Percentiles rank a stretch among this genome's conserved stretches.
Conservation (phyloP, 2,329 filamentous ascomycete species). For the Pseudogymnoascus sp. region DNA sequence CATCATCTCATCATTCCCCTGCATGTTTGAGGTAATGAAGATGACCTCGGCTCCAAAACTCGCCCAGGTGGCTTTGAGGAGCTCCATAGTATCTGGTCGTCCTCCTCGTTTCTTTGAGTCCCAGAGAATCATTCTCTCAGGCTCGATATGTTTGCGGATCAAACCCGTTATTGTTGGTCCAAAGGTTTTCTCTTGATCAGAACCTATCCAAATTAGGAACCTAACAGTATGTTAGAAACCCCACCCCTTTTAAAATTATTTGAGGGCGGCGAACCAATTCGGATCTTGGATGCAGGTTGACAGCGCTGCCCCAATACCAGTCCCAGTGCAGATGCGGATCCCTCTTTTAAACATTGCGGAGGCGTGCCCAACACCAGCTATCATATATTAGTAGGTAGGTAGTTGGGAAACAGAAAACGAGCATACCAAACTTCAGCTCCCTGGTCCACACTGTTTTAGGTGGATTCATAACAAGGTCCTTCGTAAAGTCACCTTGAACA, state of each 20-base stretch:
- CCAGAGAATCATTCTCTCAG: slow-evolving; percentile 37
- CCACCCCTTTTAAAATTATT: neutral
- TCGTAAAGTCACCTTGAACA: slow-evolving; percentile 37
- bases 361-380: slow-evolving; percentile 36
- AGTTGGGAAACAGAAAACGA: neutral
- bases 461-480: slow-evolving; percentile 33
- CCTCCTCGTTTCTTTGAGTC: slow-evolving; percentile 37
- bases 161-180: slow-evolving; percentile 34
- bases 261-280: slow-evolving; percentile 27
- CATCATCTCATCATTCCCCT: slow-evolving; percentile 39
- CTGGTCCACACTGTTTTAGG: slow-evolving; percentile 35
- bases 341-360: slow-evolving; percentile 38
- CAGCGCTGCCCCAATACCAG: slow-evolving; percentile 35
- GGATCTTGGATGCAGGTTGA: slow-evolving; percentile 36
- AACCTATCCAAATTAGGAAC: slow-evolving; percentile 39
- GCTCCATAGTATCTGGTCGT: slow-evolving; percentile 32
- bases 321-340: slow-evolving; percentile 36
- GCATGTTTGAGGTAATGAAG: slow-evolving; percentile 37
- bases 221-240: slow-evolving; percentile 18
- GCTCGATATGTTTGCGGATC: slow-evolving; percentile 34
- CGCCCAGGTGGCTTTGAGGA: slow-evolving; percentile 34
- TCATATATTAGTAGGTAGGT: slow-evolving; percentile 15
- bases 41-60: slow-evolving; percentile 37
- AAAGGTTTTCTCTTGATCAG: slow-evolving; percentile 36
- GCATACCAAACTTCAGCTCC: slow-evolving; percentile 35